Conservation (phyloP, 1,139 yeast genomes). For the Taiozyma sp. region DNA sequence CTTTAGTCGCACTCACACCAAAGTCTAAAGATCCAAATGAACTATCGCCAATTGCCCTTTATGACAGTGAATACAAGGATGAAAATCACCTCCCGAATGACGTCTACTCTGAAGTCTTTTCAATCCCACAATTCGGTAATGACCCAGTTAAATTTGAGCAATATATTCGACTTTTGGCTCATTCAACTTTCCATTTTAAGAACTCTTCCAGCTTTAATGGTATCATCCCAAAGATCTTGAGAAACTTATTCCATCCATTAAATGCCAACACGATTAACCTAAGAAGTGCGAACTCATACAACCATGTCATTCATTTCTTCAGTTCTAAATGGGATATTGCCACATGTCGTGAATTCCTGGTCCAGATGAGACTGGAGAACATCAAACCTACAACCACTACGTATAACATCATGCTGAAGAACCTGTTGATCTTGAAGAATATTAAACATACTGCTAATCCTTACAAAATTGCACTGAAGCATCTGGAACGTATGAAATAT, state of each 20-base stretch:
- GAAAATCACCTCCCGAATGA: slow-evolving; percentile 12
- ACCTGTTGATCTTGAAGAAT: slow-evolving; percentile 22
- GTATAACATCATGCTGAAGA: slow-evolving; percentile 34
- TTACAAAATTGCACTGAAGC: slow-evolving; percentile 27
- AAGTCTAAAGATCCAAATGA: slow-evolving; percentile 6
- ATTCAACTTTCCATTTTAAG: slow-evolving; percentile 28
- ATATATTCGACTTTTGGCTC: slow-evolving; percentile 30
- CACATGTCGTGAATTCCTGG: slow-evolving; percentile 35
- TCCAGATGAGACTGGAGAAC: slow-evolving; percentile 33
- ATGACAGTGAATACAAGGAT: slow-evolving; percentile 7
- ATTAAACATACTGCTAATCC: slow-evolving; percentile 27
- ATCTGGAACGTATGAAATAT: slow-evolving; percentile 30
- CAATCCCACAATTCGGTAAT: slow-evolving; percentile 26
- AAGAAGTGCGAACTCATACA: slow-evolving; percentile 34
- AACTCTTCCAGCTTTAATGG: slow-evolving; percentile 30
- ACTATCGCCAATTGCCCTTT: slow-evolving; percentile 9
- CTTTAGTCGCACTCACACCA: slow-evolving; percentile 17
- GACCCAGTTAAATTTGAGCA: slow-evolving; percentile 25
- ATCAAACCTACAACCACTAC: slow-evolving; percentile 36
- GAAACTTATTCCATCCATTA: slow-evolving; percentile 35
- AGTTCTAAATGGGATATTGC: slow-evolving; percentile 34
- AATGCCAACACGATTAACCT: slow-evolving; percentile 30
- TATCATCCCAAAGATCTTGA: slow-evolving; percentile 30
- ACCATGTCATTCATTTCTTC: slow-evolving; percentile 38
- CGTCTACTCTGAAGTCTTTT: slow-evolving; percentile 28